A percentile compares a stretch with the other conserved stretches of the same genome.
These are phyloP conservation scores for Acacia melanoxylon DNA, from an alignment of 306 rosid genomes.

Conservation along the genomic window DNA sequence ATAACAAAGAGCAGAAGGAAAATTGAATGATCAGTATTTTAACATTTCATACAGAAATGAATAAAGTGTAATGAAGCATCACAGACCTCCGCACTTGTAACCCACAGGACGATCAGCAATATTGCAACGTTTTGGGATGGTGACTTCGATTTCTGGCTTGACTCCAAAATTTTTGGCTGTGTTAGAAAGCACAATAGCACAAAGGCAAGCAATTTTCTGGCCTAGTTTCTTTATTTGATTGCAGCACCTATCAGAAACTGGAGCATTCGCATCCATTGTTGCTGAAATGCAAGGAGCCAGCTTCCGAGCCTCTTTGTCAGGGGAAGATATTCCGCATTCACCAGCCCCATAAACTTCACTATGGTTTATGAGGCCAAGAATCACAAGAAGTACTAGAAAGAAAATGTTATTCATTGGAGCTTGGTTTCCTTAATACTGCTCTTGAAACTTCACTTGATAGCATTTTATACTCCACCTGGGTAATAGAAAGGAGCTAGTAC, in stretches of 20 bases:
- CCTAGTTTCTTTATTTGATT: conserved; percentile 46
- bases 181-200: conserved; percentile 49
- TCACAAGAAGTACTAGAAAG: conserved; percentile 23
- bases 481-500: neutral
- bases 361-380: conserved; percentile 1
- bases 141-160: conserved; percentile 49
- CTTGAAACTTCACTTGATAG: neutral
- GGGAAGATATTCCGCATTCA: conserved; percentile 48
- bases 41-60: neutral
- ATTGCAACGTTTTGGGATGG: conserved; percentile 60
- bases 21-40: neutral
- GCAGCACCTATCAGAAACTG: conserved; percentile 52
- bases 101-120: conserved; percentile 48
- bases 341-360: conserved; percentile 37
- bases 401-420: conserved; percentile 33
- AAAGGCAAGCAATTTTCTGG: conserved; percentile 49
- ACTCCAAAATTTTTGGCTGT: conserved; percentile 44
- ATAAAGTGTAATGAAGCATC: neutral
- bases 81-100: conserved; percentile 56
- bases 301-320: conserved; percentile 50
- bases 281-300: conserved; percentile 52
- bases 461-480: conserved; percentile 33
- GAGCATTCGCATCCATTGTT: conserved; percentile 35
- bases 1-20: neutral
- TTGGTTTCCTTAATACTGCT: conserved; percentile 30